Base-by-base conservation (phyloP, 1,284 basidiomycete genomes). In the Amylostereum chailletii region DNA sequence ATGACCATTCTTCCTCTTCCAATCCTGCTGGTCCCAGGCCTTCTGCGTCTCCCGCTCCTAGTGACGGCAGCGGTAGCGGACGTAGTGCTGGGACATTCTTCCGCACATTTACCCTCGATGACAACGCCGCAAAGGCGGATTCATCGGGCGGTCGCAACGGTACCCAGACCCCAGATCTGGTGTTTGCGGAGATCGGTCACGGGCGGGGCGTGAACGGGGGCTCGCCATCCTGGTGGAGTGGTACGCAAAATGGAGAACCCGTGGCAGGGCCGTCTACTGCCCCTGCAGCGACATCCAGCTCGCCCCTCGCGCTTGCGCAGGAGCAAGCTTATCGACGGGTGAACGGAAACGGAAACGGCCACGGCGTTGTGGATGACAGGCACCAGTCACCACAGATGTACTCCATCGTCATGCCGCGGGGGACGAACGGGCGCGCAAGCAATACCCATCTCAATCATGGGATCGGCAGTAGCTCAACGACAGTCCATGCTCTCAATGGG, bases 161-260 rank as follows among this genome's bases (percentile, higher is more conserved):
- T 34, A 74, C 77, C 11, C 67, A 81, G 61, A 87, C 85, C 4
- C 84, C 85, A 11, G 86, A 88, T 58, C 69, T 86, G 45, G 73
- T 83, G 52, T 86, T 76, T 55, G 84, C 86, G 2, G 86, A 89
- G 60, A 81, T 86, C 51, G 86, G 86, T 6, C 84, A 86, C 57
- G 85, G 83, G 4, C 72, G 81, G 33, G 82, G 81, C 10, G 66
- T 71, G 31, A 71, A 57, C 37, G 50, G 57, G 47, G 31, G 52
- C 41, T 19, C 36, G 36, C 36, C 36, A 37, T 7, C 55, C 46
- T 55, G 19, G 19, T 54, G 60, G 32, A 48, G 53, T 27, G 53
- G 53, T 33, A 53, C 47, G 33, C 42, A 51, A 31, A 42, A 45
- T 48, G 41, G 46, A 34, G 47, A 48, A 38, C 38, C 31, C 39